Conservation (phyloP, 495 filamentous ascomycete species). For the Penicillium lividum region DNA sequence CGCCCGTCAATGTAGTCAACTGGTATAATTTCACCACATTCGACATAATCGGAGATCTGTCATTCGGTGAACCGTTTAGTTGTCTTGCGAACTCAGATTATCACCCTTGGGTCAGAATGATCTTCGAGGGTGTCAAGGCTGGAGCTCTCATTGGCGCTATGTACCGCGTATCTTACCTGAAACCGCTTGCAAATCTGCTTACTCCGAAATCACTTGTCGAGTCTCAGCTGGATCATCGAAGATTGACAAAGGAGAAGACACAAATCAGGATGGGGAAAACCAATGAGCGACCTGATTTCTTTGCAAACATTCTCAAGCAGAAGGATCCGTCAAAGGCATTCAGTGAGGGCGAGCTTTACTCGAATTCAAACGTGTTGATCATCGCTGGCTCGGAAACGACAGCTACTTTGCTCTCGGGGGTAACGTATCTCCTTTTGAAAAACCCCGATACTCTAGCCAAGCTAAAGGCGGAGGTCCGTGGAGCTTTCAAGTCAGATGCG, state of each 20-base stretch:
- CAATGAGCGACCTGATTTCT: slow-evolving; percentile 26
- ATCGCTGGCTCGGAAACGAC: slow-evolving; percentile 62
- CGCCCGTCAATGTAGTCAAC: slow-evolving; percentile 43
- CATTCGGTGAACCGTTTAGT: slow-evolving; percentile 60
- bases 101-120: slow-evolving; percentile 57
- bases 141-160: slow-evolving; percentile 25
- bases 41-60: slow-evolving; percentile 62
- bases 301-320: slow-evolving; percentile 1
- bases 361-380: slow-evolving; percentile 37
- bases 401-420: slow-evolving; percentile 55
- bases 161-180: slow-evolving; percentile 19
- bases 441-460: slow-evolving; percentile 42
- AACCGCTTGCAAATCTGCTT: slow-evolving; percentile 10
- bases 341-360: neutral
- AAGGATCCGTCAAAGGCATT: neutral
- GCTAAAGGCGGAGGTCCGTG: slow-evolving; percentile 49
- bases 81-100: slow-evolving; percentile 50
- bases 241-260: slow-evolving; percentile 20
- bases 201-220: slow-evolving; percentile 25
- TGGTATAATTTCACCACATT: slow-evolving; percentile 65
- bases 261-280: slow-evolving; percentile 15
- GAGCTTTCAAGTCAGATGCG: slow-evolving; percentile 44
- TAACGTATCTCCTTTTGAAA: slow-evolving; percentile 48
- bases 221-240: slow-evolving; percentile 28
- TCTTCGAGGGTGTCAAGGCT: slow-evolving; percentile 38